phyloP scores from a whole-genome alignment of 352 stramenopile species.

The Phytopythium vexans region DNA sequence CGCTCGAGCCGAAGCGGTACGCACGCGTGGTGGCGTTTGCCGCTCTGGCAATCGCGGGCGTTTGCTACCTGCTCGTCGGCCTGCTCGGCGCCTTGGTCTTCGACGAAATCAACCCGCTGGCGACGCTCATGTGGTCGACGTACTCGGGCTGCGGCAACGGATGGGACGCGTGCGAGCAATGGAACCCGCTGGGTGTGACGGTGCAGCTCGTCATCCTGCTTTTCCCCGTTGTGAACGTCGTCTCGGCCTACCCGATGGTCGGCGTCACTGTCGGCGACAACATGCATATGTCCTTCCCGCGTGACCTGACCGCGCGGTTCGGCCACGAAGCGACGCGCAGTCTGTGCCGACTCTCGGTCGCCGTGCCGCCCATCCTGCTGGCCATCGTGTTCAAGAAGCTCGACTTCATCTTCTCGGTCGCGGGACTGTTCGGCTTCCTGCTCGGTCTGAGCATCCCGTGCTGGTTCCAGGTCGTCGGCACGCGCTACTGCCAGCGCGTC shows the following conservation, averaged over 20 bases:
- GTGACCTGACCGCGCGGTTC: constrained; percentile 47
- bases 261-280: constrained; percentile 83
- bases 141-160: constrained; percentile 83
- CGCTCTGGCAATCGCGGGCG: constrained; percentile 57
- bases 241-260: constrained; percentile 83
- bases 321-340: constrained; percentile 41
- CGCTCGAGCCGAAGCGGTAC: constrained; percentile 63
- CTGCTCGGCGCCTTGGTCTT: constrained; percentile 73
- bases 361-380: constrained; percentile 65
- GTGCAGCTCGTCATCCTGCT: constrained; percentile 79
- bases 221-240: constrained; percentile 84
- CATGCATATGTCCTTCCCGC: constrained; percentile 80
- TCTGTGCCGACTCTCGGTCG: constrained; percentile 62
- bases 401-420: constrained; percentile 82
- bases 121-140: constrained; percentile 73
- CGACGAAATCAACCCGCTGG: constrained; percentile 76
- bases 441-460: constrained; percentile 75
- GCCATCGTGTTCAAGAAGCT: constrained; percentile 84
- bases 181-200: constrained; percentile 46
- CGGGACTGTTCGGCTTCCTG: constrained; percentile 76
- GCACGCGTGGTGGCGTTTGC: constrained; percentile 63
- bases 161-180: constrained; percentile 48
- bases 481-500: constrained; percentile 69
- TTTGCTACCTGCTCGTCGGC: constrained; percentile 73
- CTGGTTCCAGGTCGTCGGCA: constrained; percentile 84